Base-by-base conservation (phyloP, 2,329 filamentous ascomycete genomes). In the Dothideomycetes sp. region DNA sequence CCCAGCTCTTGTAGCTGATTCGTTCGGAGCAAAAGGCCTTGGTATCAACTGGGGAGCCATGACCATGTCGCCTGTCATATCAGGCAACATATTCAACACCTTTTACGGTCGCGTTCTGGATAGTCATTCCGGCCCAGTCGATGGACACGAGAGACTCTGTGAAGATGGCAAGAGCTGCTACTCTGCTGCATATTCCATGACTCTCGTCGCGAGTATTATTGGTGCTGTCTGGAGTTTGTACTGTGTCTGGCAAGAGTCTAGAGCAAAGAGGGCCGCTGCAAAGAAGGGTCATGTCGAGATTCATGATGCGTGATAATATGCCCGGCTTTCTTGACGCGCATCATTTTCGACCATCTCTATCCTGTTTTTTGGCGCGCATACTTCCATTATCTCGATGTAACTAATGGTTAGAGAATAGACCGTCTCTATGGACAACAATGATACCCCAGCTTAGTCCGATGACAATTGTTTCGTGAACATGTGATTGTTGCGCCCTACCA, bases 31-130 rank as follows among this genome's bases (percentile, higher is more conserved):
- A 18, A 74, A 81, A 45, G 89, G 88, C 2, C 69, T 98, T 34
- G 87, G 82, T 40, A 85, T 94, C 56, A 98, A 96, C 55, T 98
- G 91, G 89, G 91, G 91, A 11, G 81, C 83, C 51, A 93, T 98
- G 79, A 95, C 86, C 0, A 68, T 95, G 35, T 81, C 85, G 3
- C 88, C 89, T 0, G 85, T 94, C 3, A 62, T 94, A 19, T 87
- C 81, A 7, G 88, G 86, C 36, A 94, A 96, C 52, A 60, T 94
- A 16, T 96, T 94, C 70, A 98, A 96, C 56, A 64, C 95, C 1
- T 77, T 91, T 42, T 98, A 96, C 57, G 91, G 91, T 36, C 64
- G 52, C 2, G 78, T 94, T 0, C 93, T 86, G 50, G 91, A 98
- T 57, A 64, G 66, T 7, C 87, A 95, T 59, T 72, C 76, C 31